phyloP scores from a whole-genome alignment of 2,329 filamentous ascomycete species.

The Nigrospora oryzae region DNA sequence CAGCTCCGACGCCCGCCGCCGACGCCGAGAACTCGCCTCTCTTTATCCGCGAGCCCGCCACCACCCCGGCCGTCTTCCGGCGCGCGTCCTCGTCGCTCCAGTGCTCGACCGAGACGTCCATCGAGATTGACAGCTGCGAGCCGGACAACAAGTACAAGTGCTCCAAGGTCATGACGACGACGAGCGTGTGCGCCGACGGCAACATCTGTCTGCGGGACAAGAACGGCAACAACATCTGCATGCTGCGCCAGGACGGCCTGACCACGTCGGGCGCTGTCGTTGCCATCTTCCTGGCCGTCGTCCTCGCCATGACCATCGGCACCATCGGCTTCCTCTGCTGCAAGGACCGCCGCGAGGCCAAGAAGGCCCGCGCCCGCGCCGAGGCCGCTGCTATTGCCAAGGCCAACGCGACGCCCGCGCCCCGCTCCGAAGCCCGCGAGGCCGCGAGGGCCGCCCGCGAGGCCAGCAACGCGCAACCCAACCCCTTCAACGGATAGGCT shows the following conservation, averaged over 20 bases:
- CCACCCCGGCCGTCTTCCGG: constrained; percentile 4
- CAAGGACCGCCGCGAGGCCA: constrained; percentile 36
- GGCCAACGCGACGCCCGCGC: constrained; percentile 15
- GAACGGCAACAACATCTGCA: constrained; percentile 32
- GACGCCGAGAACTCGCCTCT: constrained; percentile 1
- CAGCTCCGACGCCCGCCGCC: constrained; percentile 4
- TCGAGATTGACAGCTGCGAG: constrained; percentile 29
- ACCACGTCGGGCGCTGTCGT: constrained; percentile 34
- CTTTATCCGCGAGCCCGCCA: constrained; percentile 4
- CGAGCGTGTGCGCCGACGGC: constrained; percentile 30
- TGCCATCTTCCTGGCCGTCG: constrained; percentile 35
- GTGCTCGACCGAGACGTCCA: constrained; percentile 22
- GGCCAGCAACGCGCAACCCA: background rate
- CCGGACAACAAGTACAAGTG: constrained; percentile 28
- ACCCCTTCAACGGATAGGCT: background rate
- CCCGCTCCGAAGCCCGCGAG: background rate
- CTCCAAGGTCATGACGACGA: constrained; percentile 23
- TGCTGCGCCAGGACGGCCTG: constrained; percentile 28
- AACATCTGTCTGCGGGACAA: constrained; percentile 35
- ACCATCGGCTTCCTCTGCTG: constrained; percentile 42
- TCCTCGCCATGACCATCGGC: constrained; percentile 26
- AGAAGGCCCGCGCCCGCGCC: constrained; percentile 31
- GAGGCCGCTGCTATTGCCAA: constrained; percentile 43
- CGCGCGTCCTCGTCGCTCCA: constrained; percentile 2
- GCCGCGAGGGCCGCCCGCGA: background rate